Percentiles rank a stretch among this genome's conserved stretches.
Evolutionary conservation across 1,284 basidiomycete species (phyloP).

Genomic region (Leccinum solheimii): DNA sequence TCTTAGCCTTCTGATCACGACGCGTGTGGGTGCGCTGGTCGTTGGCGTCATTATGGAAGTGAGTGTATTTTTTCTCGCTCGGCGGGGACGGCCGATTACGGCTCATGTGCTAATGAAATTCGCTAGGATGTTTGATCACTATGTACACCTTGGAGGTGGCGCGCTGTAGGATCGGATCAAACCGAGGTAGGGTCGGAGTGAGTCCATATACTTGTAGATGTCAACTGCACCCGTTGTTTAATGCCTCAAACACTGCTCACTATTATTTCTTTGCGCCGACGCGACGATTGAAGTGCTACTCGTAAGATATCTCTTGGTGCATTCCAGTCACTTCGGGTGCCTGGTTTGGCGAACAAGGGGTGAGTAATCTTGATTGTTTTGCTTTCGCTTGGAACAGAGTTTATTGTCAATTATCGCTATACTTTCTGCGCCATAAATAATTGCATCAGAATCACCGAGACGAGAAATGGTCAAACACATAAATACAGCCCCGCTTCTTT

Average conservation of each 20-base stretch:
- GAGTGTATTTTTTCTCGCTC: conserved; percentile 9
- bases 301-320: too few relatives aligned
- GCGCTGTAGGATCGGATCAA: conserved; percentile 43
- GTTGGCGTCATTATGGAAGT: conserved; percentile 84
- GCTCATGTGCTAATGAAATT: background rate
- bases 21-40: conserved; percentile 73
- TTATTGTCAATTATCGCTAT: background rate
- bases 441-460: background rate
- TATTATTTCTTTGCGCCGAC: too few relatives aligned
- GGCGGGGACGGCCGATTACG: background rate
- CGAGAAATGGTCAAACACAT: background rate
- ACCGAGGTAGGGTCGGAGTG: conserved; percentile 6
- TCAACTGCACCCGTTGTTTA: background rate
- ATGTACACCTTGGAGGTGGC: conserved; percentile 70
- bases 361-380: too few relatives aligned
- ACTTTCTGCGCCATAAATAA: background rate
- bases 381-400: too few relatives aligned
- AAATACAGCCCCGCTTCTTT: background rate
- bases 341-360: too few relatives aligned
- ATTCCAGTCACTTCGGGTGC: too few relatives aligned
- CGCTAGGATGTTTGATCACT: conserved; percentile 63
- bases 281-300: too few relatives aligned
- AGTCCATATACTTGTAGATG: background rate
- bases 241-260: background rate
- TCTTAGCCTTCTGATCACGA: conserved; percentile 75